Evolutionary conservation across 208 protist species (phyloP).

Genomic region (Spongospora subterranea): DNA sequence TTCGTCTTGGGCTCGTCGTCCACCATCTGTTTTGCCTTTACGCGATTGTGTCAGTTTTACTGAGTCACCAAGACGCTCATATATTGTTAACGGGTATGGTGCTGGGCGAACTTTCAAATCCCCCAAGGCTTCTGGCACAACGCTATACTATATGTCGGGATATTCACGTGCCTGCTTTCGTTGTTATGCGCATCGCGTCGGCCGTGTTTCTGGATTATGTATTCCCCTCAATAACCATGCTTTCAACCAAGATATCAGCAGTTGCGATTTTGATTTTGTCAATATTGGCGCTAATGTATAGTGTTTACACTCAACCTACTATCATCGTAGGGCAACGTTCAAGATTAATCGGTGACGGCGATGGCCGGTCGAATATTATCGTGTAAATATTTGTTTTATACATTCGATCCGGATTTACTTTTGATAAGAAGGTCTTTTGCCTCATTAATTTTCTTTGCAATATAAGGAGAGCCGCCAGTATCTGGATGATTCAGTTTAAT

Average conservation of each 20-base stretch:
- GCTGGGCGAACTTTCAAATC: constrained; percentile 19
- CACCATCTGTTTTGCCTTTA: background rate
- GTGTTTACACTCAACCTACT: background rate
- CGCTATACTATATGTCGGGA: background rate
- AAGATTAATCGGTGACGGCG: background rate
- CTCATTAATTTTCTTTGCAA: constrained; percentile 59
- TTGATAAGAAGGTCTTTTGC: constrained; percentile 55
- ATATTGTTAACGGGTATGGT: constrained; percentile 44
- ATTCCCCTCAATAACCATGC: background rate
- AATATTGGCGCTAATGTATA: background rate
- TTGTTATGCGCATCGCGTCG: background rate
- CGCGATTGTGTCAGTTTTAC: background rate
- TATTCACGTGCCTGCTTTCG: constrained; percentile 2
- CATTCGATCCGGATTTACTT: background rate
- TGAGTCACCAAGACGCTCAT: background rate
- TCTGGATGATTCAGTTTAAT: constrained; percentile 55
- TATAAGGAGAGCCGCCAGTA: constrained; percentile 50
- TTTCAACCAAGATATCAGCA: background rate
- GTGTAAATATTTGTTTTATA: background rate
- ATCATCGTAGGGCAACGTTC: background rate
- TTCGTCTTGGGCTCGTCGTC: background rate
- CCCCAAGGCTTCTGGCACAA: constrained; percentile 12
- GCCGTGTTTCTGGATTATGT: background rate
- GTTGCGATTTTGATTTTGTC: background rate
- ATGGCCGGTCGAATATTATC: background rate